Percentiles rank a stretch among this genome's conserved stretches.
Conservation (phyloP, 768 basidiomycete genomes). For the Naganishia onofrii region DNA sequence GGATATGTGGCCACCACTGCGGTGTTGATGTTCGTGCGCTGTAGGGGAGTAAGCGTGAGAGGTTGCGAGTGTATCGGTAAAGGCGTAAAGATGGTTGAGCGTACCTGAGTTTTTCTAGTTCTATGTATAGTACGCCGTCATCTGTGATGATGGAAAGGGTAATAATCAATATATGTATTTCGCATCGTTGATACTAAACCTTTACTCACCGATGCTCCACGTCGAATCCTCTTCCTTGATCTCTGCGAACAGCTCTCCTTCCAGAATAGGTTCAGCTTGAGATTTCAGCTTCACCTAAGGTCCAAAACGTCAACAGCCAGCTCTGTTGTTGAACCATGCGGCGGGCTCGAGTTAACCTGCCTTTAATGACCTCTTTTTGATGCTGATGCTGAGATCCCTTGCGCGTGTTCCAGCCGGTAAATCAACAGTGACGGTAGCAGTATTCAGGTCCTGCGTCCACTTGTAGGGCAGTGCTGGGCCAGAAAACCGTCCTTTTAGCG, state of each 20-base stretch:
- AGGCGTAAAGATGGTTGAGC: background rate
- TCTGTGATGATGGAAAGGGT: too few species aligned
- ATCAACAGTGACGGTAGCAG: slow-evolving; percentile 76
- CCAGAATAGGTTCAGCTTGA: slow-evolving; percentile 69
- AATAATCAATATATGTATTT: too few species aligned
- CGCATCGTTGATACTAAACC: too few species aligned
- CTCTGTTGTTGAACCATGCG: background rate
- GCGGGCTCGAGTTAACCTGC: slow-evolving; percentile 56
- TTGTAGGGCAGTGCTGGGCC: slow-evolving; percentile 74
- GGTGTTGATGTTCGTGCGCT: slow-evolving; percentile 60
- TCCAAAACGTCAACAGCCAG: background rate
- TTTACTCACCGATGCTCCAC: slow-evolving; percentile 79
- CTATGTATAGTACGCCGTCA: slow-evolving; percentile 45
- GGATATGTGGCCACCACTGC: slow-evolving; percentile 96
- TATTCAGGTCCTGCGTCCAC: slow-evolving; percentile 86
- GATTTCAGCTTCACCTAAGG: slow-evolving; percentile 63
- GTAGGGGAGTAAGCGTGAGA: slow-evolving; percentile 52
- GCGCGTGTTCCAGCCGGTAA: slow-evolving; percentile 84
- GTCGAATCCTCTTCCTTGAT: slow-evolving; percentile 95
- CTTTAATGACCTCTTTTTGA: slow-evolving; percentile 78
- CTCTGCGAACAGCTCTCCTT: slow-evolving; percentile 87
- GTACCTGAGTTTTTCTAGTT: slow-evolving; percentile 50
- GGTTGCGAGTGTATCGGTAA: slow-evolving; percentile 66
- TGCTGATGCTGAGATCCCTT: slow-evolving; percentile 67
- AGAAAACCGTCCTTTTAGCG: slow-evolving; percentile 20